Base-by-base conservation (phyloP, 805 yeast species). In the Vanderwaltozyma polyspora region DNA sequence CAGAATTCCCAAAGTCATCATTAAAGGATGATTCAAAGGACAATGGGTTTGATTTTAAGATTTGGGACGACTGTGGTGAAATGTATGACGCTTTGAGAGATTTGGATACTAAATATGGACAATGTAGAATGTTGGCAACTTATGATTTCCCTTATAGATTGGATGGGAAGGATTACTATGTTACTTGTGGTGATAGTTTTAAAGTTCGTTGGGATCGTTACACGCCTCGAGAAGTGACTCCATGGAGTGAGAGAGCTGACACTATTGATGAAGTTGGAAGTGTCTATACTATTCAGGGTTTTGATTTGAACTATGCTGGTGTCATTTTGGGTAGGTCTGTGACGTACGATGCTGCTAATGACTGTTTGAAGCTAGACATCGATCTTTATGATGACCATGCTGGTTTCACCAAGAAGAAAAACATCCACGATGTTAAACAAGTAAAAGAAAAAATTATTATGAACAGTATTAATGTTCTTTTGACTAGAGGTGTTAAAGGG, bases 231-330 rank as follows among this genome's bases (percentile, higher is more conserved):
- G 57, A 56, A 7, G 44, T 51, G 4, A 44, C 52, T 2, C 72
- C 71, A 12, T 67, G 72, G 72, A 60, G 67, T 34, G 71, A 66
- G 42, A 43, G 70, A 25, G 49, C 51, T 0, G 70, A 66, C 29
- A 64, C 68, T 1, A 63, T 66, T 28, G 66, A 64, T 21, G 70
- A 66, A 43, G 70, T 66, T 27, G 72, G 72, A 0, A 63, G 68
- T 15, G 71, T 66, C 3, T 67, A 67, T 35, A 66, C 72, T 0
- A 51, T 67, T 15, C 72, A 66, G 46, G 72, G 72, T 1, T 67
- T 66, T 41, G 72, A 67, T 44, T 43, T 67, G 36, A 66, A 66
- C 40, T 67, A 63, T 41, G 68, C 69, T 2, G 71, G 66, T 29
- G 66, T 67, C 0, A 66, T 67, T 3, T 34, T 67, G 11, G 72